Percentiles rank a stretch among this genome's conserved stretches.
Evolutionary conservation across 768 basidiomycete genomes (phyloP).

Genomic region (Amanita brunnescens): DNA sequence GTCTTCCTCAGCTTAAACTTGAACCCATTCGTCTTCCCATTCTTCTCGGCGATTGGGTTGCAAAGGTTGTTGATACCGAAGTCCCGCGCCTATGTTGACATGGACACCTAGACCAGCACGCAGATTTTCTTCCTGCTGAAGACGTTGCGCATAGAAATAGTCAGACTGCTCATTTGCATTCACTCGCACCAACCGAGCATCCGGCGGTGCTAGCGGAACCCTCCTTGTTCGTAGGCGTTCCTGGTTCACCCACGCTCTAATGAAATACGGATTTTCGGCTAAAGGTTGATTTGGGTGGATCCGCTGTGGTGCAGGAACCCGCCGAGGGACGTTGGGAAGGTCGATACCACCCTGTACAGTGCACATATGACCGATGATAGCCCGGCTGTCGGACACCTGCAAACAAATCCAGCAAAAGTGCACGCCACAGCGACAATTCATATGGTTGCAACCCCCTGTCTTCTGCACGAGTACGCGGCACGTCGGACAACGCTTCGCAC

Average conservation of each 20-base stretch:
- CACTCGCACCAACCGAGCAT: not conserved
- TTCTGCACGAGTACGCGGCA: conserved; percentile 41
- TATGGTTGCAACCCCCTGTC: conserved; percentile 47
- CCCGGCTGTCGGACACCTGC: conserved; percentile 24
- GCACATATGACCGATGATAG: conserved; percentile 28
- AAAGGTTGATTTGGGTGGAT: too few species aligned
- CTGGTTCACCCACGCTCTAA: too few species aligned
- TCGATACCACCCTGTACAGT: not conserved
- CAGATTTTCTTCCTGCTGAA: not conserved
- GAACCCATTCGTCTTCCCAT: too few species aligned
- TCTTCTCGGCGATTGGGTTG: not conserved
- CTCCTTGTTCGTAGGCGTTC: too few species aligned
- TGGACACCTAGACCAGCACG: not conserved
- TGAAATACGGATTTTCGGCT: too few species aligned
- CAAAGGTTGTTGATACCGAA: not conserved
- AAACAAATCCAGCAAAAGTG: conserved; percentile 53
- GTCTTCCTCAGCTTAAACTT: too few species aligned
- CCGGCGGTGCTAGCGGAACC: not conserved
- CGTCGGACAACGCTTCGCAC: conserved; percentile 38
- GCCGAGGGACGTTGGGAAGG: not conserved
- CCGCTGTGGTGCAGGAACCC: too few species aligned
- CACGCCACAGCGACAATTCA: conserved; percentile 39
- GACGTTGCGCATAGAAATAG: not conserved
- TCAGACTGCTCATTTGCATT: not conserved
- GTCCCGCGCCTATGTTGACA: not conserved